Evolutionary conservation across 345 rosid genomes (phyloP), one percentile per base, ranked within the genome.

Genomic region (Garcia nutans): DNA sequence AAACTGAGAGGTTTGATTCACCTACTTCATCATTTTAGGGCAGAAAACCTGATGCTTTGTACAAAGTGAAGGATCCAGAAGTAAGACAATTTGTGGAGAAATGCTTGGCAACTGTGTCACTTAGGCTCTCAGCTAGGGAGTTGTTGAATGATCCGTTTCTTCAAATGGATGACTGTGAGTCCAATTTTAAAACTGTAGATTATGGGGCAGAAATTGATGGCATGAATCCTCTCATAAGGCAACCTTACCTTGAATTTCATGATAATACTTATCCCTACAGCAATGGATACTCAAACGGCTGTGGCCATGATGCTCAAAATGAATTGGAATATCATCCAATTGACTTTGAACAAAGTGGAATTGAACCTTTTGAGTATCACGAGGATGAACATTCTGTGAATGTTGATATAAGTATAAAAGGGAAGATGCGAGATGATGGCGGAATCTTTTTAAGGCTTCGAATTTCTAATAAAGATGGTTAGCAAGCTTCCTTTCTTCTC

Each of bases 391-490:
- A 82, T 59, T 80, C 89, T 57, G 78, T 85, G 8, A 80, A 84
- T 10, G 84, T 89, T 28, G 97, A 84, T 74, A 87, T 93, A 78
- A 89, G 93, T 69, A 93, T 93, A 71, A 96, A 89, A 83, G 98
- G 99, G 69, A 88, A 89, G 84, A 86, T 74, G 74, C 77, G 87
- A 76, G 88, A 84, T 54, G 94, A 91, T 45, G 93, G 86, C 75
- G 92, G 86, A 65, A 83, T 93, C 77, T 92, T 87, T 77, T 65
- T 96, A 45, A 81, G 92, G 76, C 90, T 96, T 19, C 87, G 92
- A 80, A 96, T 89, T 41, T 88, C 86, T 0, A 96, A 93, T 73
- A 89, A 88, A 81, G 99, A 96, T 83, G 99, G 99, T 96, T 67
- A 57, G 90, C 68, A 54, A 44, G 63, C 22, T 47, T 60, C 0